Evolutionary conservation across 1,284 basidiomycete genomes (phyloP).

Genomic region (Ceratobasidium sp.): DNA sequence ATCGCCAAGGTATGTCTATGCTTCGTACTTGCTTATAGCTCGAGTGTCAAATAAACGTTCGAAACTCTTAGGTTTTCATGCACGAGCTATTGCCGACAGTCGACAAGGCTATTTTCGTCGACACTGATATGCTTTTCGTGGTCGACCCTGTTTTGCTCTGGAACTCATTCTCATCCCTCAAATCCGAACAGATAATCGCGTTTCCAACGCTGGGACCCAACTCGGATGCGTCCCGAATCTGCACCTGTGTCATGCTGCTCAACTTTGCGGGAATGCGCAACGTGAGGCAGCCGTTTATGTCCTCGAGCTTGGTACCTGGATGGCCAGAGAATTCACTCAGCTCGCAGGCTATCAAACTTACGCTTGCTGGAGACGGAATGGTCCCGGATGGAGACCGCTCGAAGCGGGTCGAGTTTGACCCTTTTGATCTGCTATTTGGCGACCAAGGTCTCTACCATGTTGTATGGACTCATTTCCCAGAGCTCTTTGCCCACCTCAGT

Average conservation of each 20-base stretch:
- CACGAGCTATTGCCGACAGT: conserved; percentile 37
- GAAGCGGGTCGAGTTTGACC: conserved; percentile 34
- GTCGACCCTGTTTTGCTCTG: conserved; percentile 39
- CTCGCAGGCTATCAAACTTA: conserved; percentile 12
- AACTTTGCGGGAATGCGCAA: conserved; percentile 37
- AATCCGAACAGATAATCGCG: conserved; percentile 33
- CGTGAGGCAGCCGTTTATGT: conserved; percentile 28
- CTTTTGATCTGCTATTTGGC: conserved; percentile 32
- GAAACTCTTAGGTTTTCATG: conserved; percentile 24
- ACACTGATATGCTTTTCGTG: conserved; percentile 39
- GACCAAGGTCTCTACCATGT: conserved; percentile 40
- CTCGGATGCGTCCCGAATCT: conserved; percentile 33
- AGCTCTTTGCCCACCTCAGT: conserved; percentile 37
- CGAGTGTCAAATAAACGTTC: background rate
- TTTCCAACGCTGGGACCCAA: conserved; percentile 38
- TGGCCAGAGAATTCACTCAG: conserved; percentile 20
- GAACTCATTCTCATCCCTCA: conserved; percentile 36
- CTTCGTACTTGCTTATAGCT: background rate
- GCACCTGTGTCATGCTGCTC: conserved; percentile 37
- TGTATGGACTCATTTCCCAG: conserved; percentile 38
- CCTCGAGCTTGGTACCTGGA: conserved; percentile 15
- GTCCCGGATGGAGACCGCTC: background rate
- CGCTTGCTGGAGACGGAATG: conserved; percentile 16
- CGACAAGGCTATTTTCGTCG: conserved; percentile 38
- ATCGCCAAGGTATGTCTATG: conserved; percentile 28